Evolutionary conservation across 768 basidiomycete species (phyloP).

Genomic region (Auriscalpium vulgare): DNA sequence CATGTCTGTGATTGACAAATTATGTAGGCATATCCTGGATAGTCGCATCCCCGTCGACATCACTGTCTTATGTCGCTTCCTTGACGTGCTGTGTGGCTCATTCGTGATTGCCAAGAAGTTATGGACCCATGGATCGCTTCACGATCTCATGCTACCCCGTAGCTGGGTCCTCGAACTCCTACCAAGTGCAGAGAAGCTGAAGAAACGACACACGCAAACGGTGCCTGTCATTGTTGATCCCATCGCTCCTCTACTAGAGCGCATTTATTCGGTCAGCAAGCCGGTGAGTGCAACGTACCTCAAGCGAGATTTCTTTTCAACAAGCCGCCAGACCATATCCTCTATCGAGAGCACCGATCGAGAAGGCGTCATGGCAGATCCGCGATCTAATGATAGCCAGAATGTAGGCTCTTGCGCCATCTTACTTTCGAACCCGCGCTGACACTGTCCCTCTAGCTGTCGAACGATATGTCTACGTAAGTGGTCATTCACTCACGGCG

Average conservation of each 20-base stretch:
- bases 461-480: too few relatives aligned
- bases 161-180: constrained; percentile 14
- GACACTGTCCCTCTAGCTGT: too few relatives aligned
- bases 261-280: constrained; percentile 5
- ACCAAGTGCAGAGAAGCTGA: not conserved
- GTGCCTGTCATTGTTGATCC: not conserved
- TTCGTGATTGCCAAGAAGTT: constrained; percentile 1
- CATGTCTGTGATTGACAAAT: not conserved
- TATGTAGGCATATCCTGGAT: constrained; percentile 2
- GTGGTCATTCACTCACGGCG: too few relatives aligned
- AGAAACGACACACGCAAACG: not conserved
- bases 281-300: not conserved
- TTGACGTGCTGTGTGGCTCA: constrained; percentile 5
- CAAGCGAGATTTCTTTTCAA: not conserved
- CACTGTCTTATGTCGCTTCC: constrained; percentile 2
- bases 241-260: constrained; percentile 9
- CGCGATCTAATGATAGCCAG: too few relatives aligned
- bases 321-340: not conserved
- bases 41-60: constrained; percentile 4
- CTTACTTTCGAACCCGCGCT: too few relatives aligned
- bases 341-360: not conserved
- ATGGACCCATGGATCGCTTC: not conserved
- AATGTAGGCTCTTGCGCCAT: too few relatives aligned
- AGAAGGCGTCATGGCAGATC: not conserved
- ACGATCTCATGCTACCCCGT: constrained; percentile 8